Evolutionary conservation across 2,329 filamentous ascomycete genomes (phyloP).

Genomic region (Byssothecium circinans): DNA sequence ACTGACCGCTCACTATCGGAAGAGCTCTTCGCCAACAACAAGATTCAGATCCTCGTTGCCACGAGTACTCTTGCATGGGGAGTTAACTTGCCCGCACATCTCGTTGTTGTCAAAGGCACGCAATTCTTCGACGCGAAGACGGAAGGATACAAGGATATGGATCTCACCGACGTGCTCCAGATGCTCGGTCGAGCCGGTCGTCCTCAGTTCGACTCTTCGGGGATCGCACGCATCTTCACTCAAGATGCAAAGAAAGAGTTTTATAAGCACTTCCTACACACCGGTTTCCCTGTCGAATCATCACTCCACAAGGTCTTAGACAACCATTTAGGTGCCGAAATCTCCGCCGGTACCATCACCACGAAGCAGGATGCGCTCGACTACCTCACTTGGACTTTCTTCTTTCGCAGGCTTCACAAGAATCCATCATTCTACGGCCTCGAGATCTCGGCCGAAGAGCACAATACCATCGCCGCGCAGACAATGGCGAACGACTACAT

Average conservation of each 20-base stretch:
- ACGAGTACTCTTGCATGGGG: conserved; percentile 98
- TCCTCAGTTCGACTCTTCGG: conserved; percentile 93
- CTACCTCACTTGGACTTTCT: conserved; percentile 99
- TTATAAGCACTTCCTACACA: conserved; percentile 98
- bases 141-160: conserved; percentile 98
- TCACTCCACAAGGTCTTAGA: conserved; percentile 94
- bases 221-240: conserved; percentile 95
- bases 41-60: conserved; percentile 94
- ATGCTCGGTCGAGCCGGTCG: conserved; percentile 96
- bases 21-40: conserved; percentile 94
- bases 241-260: conserved; percentile 98
- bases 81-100: conserved; percentile 93
- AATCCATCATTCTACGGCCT: conserved; percentile 98
- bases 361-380: conserved; percentile 97
- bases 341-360: conserved; percentile 87
- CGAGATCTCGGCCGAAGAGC: conserved; percentile 88
- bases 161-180: conserved; percentile 94
- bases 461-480: conserved; percentile 84
- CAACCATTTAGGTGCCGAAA: conserved; percentile 93
- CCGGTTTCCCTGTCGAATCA: conserved; percentile 95
- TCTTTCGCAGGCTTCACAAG: conserved; percentile 95
- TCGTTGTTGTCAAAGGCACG: conserved; percentile 97
- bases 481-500: conserved; percentile 91
- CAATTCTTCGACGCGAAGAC: conserved; percentile 98
- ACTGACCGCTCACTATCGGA: conserved; percentile 89